Percentiles rank a stretch among this genome's conserved stretches.
These are phyloP conservation scores for Aspergillus tamarii DNA, from an alignment of 2,329 filamentous ascomycete genomes.

Conservation along the genomic window DNA sequence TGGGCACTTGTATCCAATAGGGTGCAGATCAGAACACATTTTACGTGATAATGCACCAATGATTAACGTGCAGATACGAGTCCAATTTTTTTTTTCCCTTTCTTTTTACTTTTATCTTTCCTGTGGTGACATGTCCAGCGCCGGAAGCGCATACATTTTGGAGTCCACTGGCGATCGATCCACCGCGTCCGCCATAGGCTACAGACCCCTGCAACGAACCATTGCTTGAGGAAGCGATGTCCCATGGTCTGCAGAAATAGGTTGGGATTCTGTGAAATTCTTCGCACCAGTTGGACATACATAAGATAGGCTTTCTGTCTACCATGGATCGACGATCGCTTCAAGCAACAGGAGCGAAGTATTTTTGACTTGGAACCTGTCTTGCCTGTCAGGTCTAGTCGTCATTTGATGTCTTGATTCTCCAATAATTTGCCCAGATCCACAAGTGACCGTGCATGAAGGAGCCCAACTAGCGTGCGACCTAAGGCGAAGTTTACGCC, in stretches of 20 bases:
- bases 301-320: neutral
- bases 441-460: slow-evolving; percentile 8
- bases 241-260: too few relatives aligned
- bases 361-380: neutral
- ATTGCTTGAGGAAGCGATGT: neutral
- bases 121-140: neutral
- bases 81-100: neutral
- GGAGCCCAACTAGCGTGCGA: neutral
- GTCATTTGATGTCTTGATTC: neutral
- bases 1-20: neutral
- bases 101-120: neutral
- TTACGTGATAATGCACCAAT: neutral
- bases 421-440: neutral
- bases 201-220: neutral
- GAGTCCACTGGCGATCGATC: neutral
- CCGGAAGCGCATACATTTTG: neutral
- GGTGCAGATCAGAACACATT: neutral
- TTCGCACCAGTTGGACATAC: neutral
- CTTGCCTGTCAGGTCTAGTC: neutral
- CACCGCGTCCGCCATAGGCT: neutral
- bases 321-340: neutral
- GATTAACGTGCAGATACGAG: neutral
- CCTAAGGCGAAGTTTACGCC: slow-evolving; percentile 1
- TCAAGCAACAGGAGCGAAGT: neutral
- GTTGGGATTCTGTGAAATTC: neutral